Conservation (phyloP, 1,139 yeast species). For the Zygosaccharomyces sapae region DNA sequence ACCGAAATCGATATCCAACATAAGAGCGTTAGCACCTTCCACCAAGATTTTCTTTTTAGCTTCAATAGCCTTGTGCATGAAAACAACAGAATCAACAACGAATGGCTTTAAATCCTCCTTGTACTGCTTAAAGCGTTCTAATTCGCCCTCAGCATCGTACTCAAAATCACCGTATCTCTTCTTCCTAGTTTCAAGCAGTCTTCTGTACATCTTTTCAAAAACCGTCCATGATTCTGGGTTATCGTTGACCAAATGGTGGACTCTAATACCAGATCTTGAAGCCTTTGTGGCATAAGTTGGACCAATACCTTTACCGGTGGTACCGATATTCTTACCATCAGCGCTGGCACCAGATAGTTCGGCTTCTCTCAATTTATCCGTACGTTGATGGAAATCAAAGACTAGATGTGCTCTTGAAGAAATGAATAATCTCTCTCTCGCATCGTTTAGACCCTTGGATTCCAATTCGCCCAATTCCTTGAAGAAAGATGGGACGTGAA, state of each 20-base stretch:
- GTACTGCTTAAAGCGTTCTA: conserved; percentile 68
- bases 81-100: conserved; percentile 88
- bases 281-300: conserved; percentile 98
- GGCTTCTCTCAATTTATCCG: conserved; percentile 91
- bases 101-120: conserved; percentile 77
- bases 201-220: conserved; percentile 71
- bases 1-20: conserved; percentile 97
- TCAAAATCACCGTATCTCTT: conserved; percentile 93
- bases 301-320: conserved; percentile 99
- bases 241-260: conserved; percentile 88
- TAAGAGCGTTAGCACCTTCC: conserved; percentile 98
- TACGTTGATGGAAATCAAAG: conserved; percentile 95
- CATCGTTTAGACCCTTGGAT: conserved; percentile 65
- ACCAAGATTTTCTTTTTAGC: conserved; percentile 80
- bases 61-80: conserved; percentile 79
- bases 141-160: conserved; percentile 76
- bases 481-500: conserved; percentile 91
- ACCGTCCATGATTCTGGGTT: conserved; percentile 92
- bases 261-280: conserved; percentile 93
- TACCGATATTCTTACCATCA: conserved; percentile 89
- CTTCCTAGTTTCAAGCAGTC: conserved; percentile 74
- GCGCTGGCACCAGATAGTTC: conserved; percentile 60
- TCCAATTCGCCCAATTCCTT: conserved; percentile 68
- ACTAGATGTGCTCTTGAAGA: conserved; percentile 95
- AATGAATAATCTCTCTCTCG: conserved; percentile 76